These are phyloP conservation scores for Rheum nobile DNA, from an alignment of 148 eudicot species.

Conservation along the genomic window DNA sequence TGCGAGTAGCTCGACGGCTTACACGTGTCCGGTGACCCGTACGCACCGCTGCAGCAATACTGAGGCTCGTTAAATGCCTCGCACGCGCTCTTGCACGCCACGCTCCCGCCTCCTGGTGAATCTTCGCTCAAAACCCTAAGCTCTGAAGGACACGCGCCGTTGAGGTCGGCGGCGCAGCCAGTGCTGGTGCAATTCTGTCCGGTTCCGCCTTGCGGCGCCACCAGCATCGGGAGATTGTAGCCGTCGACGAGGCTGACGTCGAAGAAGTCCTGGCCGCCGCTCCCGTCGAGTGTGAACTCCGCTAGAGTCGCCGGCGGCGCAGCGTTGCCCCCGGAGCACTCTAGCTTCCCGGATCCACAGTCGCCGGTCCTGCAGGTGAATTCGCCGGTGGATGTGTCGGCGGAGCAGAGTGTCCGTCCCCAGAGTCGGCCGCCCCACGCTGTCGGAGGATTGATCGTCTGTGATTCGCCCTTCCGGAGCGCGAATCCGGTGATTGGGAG, in stretches of 20 bases:
- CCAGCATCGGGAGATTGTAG: slow-evolving; percentile 66
- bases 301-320: slow-evolving; percentile 60
- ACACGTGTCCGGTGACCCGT: slow-evolving; percentile 48
- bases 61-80: slow-evolving; percentile 32
- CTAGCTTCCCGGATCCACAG: slow-evolving; percentile 48
- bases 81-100: slow-evolving; percentile 61
- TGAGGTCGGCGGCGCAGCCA: slow-evolving; percentile 42
- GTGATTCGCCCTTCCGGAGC: slow-evolving; percentile 41
- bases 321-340: slow-evolving; percentile 44
- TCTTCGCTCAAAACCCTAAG: slow-evolving; percentile 21
- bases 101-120: background rate
- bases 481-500: slow-evolving; percentile 54
- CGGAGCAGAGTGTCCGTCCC: slow-evolving; percentile 55
- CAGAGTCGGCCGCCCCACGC: slow-evolving; percentile 73
- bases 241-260: slow-evolving; percentile 85
- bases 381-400: slow-evolving; percentile 29
- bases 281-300: slow-evolving; percentile 51
- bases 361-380: slow-evolving; percentile 72
- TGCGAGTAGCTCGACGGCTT: slow-evolving; percentile 58
- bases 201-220: slow-evolving; percentile 40
- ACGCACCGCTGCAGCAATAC: slow-evolving; percentile 56
- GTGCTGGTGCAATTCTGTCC: slow-evolving; percentile 46
- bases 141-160: slow-evolving; percentile 41
- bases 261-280: slow-evolving; percentile 46
- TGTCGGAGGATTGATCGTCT: slow-evolving; percentile 27